Evolutionary conservation across 192 early-diverging fungal species (phyloP).

Genomic region (Backusella tarrabulga): DNA sequence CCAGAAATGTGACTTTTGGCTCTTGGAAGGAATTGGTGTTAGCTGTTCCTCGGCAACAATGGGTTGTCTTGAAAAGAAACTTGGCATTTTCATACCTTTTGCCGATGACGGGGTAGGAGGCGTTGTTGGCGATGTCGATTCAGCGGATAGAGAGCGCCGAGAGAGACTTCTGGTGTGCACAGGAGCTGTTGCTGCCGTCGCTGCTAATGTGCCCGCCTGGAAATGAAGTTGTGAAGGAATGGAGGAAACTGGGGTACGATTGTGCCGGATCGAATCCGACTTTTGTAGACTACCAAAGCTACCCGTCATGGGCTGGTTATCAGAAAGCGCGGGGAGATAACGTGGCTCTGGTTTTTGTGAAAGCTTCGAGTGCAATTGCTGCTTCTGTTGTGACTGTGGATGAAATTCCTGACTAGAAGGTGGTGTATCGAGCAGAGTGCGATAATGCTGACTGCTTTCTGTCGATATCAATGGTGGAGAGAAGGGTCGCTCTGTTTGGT

Average conservation of each 20-base stretch:
- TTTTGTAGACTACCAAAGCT: background rate
- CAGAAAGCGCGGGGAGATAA: background rate
- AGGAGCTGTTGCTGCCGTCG: background rate
- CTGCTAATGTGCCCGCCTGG: background rate
- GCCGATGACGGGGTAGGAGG: background rate
- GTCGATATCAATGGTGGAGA: background rate
- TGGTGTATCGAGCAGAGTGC: background rate
- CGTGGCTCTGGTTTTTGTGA: background rate
- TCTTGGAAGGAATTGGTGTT: background rate
- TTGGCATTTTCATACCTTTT: slow-evolving; percentile 3
- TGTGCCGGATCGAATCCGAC: background rate
- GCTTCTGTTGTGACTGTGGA: slow-evolving; percentile 34
- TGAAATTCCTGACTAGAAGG: background rate
- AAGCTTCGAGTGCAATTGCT: slow-evolving; percentile 17
- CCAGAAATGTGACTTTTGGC: slow-evolving; percentile 1
- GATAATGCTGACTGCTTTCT: background rate
- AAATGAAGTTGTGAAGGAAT: background rate
- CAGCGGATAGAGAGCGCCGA: background rate
- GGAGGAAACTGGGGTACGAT: background rate
- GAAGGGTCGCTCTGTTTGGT: background rate
- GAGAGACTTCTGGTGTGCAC: background rate
- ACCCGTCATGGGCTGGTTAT: background rate
- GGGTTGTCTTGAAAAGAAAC: background rate
- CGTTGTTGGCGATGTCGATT: background rate
- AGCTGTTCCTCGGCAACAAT: background rate